Evolutionary conservation across 169 alveolate genomes (phyloP).

Genomic region (Plasmodium ovale): DNA sequence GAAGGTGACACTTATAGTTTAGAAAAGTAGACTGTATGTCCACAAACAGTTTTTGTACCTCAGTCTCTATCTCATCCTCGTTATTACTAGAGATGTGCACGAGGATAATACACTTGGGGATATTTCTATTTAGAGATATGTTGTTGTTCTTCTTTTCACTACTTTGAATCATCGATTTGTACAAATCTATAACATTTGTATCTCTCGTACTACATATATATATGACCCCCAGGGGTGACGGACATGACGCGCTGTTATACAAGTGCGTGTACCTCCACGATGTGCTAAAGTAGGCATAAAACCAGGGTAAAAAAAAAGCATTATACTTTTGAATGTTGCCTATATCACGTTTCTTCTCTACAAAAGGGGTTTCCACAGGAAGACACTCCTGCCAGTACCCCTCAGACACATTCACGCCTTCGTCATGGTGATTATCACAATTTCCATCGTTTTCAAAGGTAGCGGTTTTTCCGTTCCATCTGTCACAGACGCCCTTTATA

Average conservation of each 20-base stretch:
- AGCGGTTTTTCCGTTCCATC: too few species aligned
- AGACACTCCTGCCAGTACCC: too few species aligned
- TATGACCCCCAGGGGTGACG: conserved; percentile 34
- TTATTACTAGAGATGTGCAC: conserved; percentile 48
- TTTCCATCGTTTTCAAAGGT: too few species aligned
- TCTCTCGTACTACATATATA: conserved; percentile 58
- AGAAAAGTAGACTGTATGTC: conserved; percentile 44
- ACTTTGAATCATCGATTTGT: conserved; percentile 41
- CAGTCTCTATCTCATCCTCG: conserved; percentile 65
- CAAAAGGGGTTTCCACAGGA: background rate
- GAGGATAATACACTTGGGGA: conserved; percentile 48
- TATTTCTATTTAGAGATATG: background rate
- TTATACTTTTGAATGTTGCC: conserved; percentile 33
- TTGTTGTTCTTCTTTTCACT: conserved; percentile 14
- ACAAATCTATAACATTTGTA: conserved; percentile 24
- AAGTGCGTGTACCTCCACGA: conserved; percentile 52
- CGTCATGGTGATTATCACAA: too few species aligned
- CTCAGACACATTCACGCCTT: too few species aligned
- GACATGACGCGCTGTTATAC: conserved; percentile 21
- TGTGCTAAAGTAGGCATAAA: conserved; percentile 41
- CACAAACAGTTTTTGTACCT: conserved; percentile 62
- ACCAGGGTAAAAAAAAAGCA: conserved; percentile 70
- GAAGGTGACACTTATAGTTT: conserved; percentile 47
- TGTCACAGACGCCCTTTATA: too few species aligned
- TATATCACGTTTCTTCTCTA: conserved; percentile 3